Evolutionary conservation across 371 early-diverging fungal species (phyloP), one percentile per base, ranked within the genome.

Genomic region (Thermomucor indicae-seudaticae): DNA sequence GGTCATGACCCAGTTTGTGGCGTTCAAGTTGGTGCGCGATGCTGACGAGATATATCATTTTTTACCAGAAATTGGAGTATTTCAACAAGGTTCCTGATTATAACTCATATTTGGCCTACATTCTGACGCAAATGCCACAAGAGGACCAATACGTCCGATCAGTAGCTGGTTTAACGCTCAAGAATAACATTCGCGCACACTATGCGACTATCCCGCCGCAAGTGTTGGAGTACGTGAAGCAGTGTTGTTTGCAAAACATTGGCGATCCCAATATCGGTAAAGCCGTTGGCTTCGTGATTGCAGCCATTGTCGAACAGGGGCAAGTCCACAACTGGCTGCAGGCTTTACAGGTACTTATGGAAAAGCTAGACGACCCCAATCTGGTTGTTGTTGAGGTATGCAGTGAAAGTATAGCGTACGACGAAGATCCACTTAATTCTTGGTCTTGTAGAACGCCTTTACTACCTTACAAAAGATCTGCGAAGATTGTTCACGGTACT

Each of bases 391-490:
- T 91, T 11, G 89, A 92, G 80, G 91, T 86, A 78, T 60, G 63
- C 51, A 44, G 17, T 1, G 23, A 42, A 17, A 42, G 11, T 3
- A 19, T 17, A 24, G 7, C 16, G 40, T 8, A 7, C 12, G 40
- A 7, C 40, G 40, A 42, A 5, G 31, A 43, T 49, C 23, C n/a
- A 2, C 14, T 23, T 35, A 16, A 23, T 42, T 16, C 24, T 37
- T 11, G 39, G 10, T 50, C 1, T 43, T 51, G n/a, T 70, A 92
- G 91, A 88, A 90, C 43, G 81, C 91, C 17, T 90, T 92, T 62
- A 82, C 83, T 41, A 91, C 93, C 7, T 66, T 97, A 51, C 78
- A 83, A 64, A 93, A 91, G 72, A 89, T 96, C 54, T 95, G 96
- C 70, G 96, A 97, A 62, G 97, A 96, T 63, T 88, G 84, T 41